Base-by-base conservation (phyloP, 371 early-diverging fungal species). In the Catenaria anguillulae region DNA sequence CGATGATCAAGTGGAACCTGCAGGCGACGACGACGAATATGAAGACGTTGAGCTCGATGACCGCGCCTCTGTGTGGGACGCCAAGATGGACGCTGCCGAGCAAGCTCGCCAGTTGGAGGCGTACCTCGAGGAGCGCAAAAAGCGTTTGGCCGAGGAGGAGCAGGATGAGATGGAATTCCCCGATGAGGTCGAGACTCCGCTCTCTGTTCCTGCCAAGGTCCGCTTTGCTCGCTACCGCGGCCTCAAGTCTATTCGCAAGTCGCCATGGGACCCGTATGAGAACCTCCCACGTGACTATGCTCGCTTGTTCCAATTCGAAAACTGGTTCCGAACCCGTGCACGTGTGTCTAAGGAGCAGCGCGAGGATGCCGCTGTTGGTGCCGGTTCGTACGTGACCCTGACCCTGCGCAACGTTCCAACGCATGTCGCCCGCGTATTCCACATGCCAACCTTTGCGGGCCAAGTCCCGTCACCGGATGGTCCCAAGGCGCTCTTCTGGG, bases 251-350 rank as follows among this genome's bases (percentile, higher is more conserved):
- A 88, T 93, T 77, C 78, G 93, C 60, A 89, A 89, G 23, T 91
- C 93, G 4, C 85, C 92, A 23, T 97, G 97, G 97, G 95, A 96
- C 73, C 89, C 94, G 13, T 92, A 90, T 79, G 97, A 97, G 73
- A 93, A 93, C 73, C 74, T 97, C 62, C 97, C 97, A 1, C 71
- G 86, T 36, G 96, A 95, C 70, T 97, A 94, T 71, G 82, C 84
- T 29, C 85, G 92, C 52, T 92, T 97, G 62, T 94, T 93, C 83
- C 89, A 91, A 72, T 92, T 94, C 67, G 85, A 89, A 68, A 89
- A 89, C 75, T 89, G 83, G 64, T 69, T 70, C 43, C 81, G 85
- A 65, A 89, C 92, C 34, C 82, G 85, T 72, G 66, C 77, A 54
- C 79, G 87, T 54, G 84, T 90, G 43, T 67, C 85, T 34, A 78